phyloP scores from a whole-genome alignment of 768 basidiomycete genomes.

The Nidularia sp. region DNA sequence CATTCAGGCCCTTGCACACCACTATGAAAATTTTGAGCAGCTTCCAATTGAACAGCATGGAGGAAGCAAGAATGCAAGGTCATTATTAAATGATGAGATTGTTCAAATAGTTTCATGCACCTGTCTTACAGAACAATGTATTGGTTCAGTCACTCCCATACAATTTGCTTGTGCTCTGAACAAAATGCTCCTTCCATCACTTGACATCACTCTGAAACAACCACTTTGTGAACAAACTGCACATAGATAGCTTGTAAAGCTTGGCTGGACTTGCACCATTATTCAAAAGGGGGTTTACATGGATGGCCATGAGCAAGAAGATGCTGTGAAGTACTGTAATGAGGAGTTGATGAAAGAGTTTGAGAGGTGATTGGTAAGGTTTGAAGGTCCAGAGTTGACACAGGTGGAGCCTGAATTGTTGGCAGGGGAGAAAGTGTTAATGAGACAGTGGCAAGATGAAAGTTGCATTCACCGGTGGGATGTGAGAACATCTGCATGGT shows the following conservation, averaged over 20 bases:
- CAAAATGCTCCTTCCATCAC: conserved; percentile 21
- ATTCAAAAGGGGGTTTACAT: conserved; percentile 23
- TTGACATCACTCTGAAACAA: conserved; percentile 17
- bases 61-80: not conserved
- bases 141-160: conserved; percentile 17
- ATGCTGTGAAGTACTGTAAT: conserved; percentile 19
- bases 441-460: not conserved
- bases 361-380: not conserved
- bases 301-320: conserved; percentile 20
- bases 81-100: not conserved
- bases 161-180: conserved; percentile 20
- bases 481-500: not conserved
- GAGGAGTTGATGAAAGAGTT: not conserved
- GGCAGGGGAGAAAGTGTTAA: not conserved
- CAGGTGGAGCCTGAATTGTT: not conserved
- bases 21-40: not conserved
- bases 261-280: conserved; percentile 23
- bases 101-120: not conserved
- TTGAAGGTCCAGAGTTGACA: not conserved
- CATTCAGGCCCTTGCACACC: not conserved
- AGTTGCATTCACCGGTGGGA: not conserved
- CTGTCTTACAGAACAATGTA: not conserved
- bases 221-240: conserved; percentile 27
- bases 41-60: not conserved
- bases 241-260: conserved; percentile 26